These are phyloP conservation scores for Beta macrorhiza DNA, from an alignment of 179 eudicot species.

Conservation along the genomic window DNA sequence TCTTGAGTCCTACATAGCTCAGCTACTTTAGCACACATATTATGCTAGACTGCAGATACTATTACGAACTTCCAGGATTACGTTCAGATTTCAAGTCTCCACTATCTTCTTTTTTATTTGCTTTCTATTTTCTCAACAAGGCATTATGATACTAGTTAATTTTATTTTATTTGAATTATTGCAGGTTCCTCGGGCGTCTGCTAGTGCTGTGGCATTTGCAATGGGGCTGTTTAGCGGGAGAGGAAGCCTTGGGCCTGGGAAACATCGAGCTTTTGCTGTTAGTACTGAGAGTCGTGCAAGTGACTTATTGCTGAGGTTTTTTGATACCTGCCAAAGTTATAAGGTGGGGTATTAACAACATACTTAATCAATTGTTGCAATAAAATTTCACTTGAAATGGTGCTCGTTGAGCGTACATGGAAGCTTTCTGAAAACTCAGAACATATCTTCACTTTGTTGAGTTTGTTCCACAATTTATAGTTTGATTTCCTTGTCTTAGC, in stretches of 20 bases:
- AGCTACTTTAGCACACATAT: background rate
- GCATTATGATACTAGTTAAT: background rate
- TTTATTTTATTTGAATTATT: background rate
- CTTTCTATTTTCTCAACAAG: background rate
- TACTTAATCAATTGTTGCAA: background rate
- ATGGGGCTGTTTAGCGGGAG: conserved; percentile 82
- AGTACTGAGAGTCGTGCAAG: conserved; percentile 93
- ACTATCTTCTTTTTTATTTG: background rate
- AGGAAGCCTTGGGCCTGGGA: conserved; percentile 86
- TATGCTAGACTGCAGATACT: background rate
- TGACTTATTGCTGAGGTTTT: conserved; percentile 84
- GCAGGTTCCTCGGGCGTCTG: conserved; percentile 94
- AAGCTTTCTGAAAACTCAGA: background rate
- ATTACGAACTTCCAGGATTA: background rate
- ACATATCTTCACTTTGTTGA: background rate
- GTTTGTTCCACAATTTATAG: background rate
- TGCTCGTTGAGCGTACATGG: background rate
- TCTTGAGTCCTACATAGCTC: background rate
- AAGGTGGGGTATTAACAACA: conserved; percentile 47
- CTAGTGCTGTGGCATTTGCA: conserved; percentile 97
- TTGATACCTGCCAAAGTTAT: conserved; percentile 90
- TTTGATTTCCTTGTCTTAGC: background rate
- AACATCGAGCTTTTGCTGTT: conserved; percentile 87
- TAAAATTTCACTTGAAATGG: background rate
- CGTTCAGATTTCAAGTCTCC: background rate